phyloP scores from a whole-genome alignment of 306 rosid genomes.

The Glycine tomentella region DNA sequence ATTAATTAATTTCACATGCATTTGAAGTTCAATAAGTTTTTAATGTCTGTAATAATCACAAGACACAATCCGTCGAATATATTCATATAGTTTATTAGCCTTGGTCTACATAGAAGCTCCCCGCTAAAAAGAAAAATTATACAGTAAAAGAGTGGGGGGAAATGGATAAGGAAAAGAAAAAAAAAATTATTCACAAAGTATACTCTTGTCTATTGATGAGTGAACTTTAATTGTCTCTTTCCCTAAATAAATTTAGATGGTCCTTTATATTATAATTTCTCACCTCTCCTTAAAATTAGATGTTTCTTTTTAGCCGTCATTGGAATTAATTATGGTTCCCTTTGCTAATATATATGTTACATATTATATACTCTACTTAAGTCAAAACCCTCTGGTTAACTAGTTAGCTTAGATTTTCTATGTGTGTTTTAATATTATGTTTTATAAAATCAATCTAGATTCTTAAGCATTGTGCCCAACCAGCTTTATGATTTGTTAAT shows the following conservation, averaged over 20 bases:
- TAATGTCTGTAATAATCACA: conserved; percentile 23
- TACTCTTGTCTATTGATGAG: not conserved
- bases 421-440: not conserved
- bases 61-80: not conserved
- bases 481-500: not conserved
- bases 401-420: not conserved
- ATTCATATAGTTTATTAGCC: not conserved
- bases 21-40: conserved; percentile 11
- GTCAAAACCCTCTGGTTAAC: not conserved
- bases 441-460: not conserved
- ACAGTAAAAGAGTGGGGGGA: not conserved
- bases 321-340: not conserved
- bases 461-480: not conserved
- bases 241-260: not conserved
- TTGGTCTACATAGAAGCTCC: conserved; percentile 3
- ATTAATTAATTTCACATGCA: conserved; percentile 12
- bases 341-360: too few species aligned
- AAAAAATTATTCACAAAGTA: not conserved
- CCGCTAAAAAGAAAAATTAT: not conserved
- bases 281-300: not conserved
- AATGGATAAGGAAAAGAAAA: not conserved
- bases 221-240: conserved; percentile 15
- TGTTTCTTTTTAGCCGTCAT: not conserved
- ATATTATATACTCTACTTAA: too few species aligned
- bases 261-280: not conserved